A percentile compares a stretch with the other conserved stretches of the same genome.
Conservation (phyloP, 83 land plant species). For the Diphasiastrum complanatum region DNA sequence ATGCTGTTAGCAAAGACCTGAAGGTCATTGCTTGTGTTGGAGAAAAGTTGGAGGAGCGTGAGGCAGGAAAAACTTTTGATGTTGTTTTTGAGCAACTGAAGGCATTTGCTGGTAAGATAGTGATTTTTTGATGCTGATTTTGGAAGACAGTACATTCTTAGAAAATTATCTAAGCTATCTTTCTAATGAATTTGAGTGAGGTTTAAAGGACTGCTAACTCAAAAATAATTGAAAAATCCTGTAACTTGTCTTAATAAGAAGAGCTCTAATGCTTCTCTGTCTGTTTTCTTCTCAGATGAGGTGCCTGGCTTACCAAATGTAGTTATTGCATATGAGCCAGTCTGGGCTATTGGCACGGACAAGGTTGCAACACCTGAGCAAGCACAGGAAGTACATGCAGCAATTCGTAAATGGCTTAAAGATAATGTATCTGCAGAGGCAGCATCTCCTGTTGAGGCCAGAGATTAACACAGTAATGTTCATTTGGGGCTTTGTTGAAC, state of each 20-base stretch:
- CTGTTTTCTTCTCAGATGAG: conserved; percentile 41
- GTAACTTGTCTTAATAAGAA: too few relatives aligned
- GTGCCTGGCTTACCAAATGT: conserved; percentile 78
- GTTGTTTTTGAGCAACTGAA: conserved; percentile 82
- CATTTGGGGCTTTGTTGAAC: too few relatives aligned
- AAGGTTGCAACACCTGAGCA: conserved; percentile 91
- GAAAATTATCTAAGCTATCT: too few relatives aligned
- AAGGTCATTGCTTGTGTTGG: conserved; percentile 94
- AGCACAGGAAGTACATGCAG: conserved; percentile 96
- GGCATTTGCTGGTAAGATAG: conserved; percentile 60
- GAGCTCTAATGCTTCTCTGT: conserved; percentile 8
- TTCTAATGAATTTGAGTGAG: too few relatives aligned
- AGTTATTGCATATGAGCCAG: conserved; percentile 98
- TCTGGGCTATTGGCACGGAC: conserved; percentile 99
- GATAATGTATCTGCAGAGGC: conserved; percentile 74
- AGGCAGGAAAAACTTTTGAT: conserved; percentile 90
- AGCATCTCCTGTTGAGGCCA: too few relatives aligned
- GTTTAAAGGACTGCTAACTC: too few relatives aligned
- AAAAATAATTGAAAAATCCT: too few relatives aligned
- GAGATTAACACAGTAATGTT: too few relatives aligned
- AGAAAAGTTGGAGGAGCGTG: conserved; percentile 77
- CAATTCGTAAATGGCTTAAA: conserved; percentile 83
- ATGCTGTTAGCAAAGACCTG: conserved; percentile 69
- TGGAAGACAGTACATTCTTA: background rate
- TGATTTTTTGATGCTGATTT: background rate